phyloP scores from a whole-genome alignment of 768 basidiomycete species.

The Wakefieldia striispora region DNA sequence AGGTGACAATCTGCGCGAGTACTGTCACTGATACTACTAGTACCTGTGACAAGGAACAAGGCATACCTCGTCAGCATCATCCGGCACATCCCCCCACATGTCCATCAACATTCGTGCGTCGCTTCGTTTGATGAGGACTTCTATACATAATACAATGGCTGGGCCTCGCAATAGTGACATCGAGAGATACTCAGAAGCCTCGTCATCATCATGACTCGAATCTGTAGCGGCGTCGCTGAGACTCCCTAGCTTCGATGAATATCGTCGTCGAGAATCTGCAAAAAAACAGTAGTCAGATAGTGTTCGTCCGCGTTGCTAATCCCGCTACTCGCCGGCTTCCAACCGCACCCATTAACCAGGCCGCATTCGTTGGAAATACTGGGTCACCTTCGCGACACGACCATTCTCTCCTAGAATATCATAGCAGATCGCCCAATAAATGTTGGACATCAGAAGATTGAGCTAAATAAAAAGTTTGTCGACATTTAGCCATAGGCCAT shows the following conservation, averaged over 20 bases:
- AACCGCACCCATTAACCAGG: neutral
- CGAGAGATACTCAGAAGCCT: neutral
- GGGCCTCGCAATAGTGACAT: neutral
- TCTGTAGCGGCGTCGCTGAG: neutral
- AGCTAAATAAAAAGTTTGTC: neutral
- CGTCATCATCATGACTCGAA: neutral
- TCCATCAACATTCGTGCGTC: neutral
- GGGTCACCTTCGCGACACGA: neutral
- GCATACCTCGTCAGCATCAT: constrained; percentile 1
- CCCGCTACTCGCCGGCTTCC: neutral
- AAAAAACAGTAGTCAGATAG: neutral
- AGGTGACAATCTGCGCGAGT: neutral
- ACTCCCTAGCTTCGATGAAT: neutral
- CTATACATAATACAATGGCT: too few relatives aligned
- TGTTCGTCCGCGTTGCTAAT: too few relatives aligned
- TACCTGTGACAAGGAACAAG: neutral
- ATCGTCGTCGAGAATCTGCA: neutral
- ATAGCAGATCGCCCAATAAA: neutral
- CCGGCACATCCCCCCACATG: neutral
- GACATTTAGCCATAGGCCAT: too few relatives aligned
- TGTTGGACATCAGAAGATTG: neutral
- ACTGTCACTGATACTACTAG: neutral
- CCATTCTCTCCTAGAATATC: neutral
- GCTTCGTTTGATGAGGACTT: neutral
- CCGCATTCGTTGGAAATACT: neutral